A percentile compares a stretch with the other conserved stretches of the same genome.
Evolutionary conservation across 768 basidiomycete species (phyloP).

Genomic region (Lactarius akahatsu): DNA sequence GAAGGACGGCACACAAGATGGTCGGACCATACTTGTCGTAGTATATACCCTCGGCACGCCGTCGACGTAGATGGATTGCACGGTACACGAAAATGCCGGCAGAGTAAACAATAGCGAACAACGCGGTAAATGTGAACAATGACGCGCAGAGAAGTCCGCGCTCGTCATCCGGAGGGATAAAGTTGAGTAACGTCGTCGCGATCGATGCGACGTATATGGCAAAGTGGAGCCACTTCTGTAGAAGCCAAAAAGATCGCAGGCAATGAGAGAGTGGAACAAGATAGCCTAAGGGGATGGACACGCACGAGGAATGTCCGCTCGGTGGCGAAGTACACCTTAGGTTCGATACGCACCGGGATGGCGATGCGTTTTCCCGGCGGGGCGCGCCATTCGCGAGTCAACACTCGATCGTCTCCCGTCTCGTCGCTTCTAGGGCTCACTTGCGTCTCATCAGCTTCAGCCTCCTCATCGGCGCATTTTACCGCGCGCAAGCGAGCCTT

Average conservation of each 20-base stretch:
- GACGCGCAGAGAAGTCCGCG: constrained; percentile 83
- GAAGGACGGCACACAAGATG: constrained; percentile 64
- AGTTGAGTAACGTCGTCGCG: constrained; percentile 88
- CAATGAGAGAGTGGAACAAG: background rate
- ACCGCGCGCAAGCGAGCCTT: constrained; percentile 59
- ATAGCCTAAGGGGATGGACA: constrained; percentile 24
- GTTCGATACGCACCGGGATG: constrained; percentile 94
- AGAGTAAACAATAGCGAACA: constrained; percentile 85
- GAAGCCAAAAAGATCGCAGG: background rate
- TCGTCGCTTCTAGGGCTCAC: constrained; percentile 19
- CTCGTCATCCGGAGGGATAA: constrained; percentile 67
- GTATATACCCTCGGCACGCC: constrained; percentile 77
- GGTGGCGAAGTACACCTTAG: constrained; percentile 96
- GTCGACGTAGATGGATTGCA: constrained; percentile 62
- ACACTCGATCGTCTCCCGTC: constrained; percentile 49
- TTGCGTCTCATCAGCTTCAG: constrained; percentile 38
- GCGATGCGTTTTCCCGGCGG: constrained; percentile 87
- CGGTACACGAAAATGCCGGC: constrained; percentile 79
- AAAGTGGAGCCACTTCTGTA: constrained; percentile 88
- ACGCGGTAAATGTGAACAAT: constrained; percentile 86
- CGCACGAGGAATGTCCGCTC: constrained; percentile 92
- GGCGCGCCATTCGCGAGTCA: constrained; percentile 71
- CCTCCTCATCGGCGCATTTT: constrained; percentile 42
- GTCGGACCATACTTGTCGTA: constrained; percentile 90
- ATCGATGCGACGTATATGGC: constrained; percentile 86